Percentiles rank a stretch among this genome's conserved stretches.
These are phyloP conservation scores for Parsonsia alboflavescens DNA, from an alignment of 257 asterid genomes.

Conservation along the genomic window DNA sequence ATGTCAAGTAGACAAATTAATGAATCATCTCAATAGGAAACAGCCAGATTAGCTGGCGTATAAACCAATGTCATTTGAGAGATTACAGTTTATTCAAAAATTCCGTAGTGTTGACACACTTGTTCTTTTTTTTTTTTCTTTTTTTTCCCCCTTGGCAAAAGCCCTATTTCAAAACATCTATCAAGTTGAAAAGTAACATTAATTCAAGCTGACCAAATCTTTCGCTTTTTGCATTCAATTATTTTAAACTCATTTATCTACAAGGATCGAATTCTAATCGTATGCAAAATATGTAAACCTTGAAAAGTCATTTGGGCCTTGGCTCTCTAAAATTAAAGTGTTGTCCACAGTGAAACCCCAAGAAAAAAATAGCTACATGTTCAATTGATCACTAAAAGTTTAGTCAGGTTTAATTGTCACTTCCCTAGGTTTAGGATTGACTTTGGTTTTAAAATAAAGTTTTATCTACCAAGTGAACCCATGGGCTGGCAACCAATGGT, in stretches of 20 bases:
- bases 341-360: background rate
- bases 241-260: background rate
- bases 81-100: background rate
- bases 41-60: background rate
- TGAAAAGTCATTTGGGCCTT: background rate
- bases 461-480: background rate
- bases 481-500: background rate
- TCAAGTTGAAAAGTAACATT: background rate
- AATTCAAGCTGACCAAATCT: background rate
- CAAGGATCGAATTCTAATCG: background rate
- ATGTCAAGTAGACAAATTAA: background rate
- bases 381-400: background rate
- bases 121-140: background rate
- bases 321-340: background rate
- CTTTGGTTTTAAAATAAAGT: background rate
- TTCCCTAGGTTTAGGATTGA: background rate
- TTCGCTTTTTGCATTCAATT: background rate
- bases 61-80: background rate
- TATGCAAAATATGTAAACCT: background rate
- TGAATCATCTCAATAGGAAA: background rate
- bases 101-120: conserved; percentile 1
- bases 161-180: background rate
- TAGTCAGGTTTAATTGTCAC: background rate
- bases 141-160: background rate
- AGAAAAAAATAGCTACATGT: background rate